Base-by-base conservation (phyloP, 495 filamentous ascomycete species). In the Penicillium odoratum region DNA sequence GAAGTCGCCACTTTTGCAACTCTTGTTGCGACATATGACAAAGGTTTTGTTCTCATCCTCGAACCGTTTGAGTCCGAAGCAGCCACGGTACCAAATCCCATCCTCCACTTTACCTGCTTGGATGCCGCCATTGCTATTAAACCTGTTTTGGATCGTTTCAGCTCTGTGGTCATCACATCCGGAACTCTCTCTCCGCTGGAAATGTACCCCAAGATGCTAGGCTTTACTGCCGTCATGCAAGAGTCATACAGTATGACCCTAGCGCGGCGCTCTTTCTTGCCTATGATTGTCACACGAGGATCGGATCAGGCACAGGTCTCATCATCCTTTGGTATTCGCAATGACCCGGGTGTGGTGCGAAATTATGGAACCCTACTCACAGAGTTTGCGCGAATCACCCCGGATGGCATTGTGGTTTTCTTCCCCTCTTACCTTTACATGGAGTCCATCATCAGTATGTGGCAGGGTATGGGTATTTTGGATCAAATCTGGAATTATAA, bases 401-500 rank as follows among this genome's bases (percentile, higher is more conserved):
- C 95, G 0, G 95, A 99, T 64, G 95, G 95, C 51, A 85, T 99
- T 73, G 94, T 98, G 33, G 95, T 99, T 48, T 99, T 99, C 80
- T 99, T 99, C 73, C 95, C 95, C 0, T 95, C 90, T 1, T 99
- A 99, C 66, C 83, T 99, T 3, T 99, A 99, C 78, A 98, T 99
- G 95, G 95, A 99, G 67, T 91, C 87, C 38, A 97, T 98, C 68
- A 97, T 99, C 68, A 90, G 85, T 71, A 96, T 96, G 88, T 99
- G 95, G 95, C 94, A 98, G 68, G 89, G 91, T 56, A 97, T 97
- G 91, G 91, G 91, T 44, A 96, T 97, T 57, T 75, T 99, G 36
- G 94, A 99, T 76, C 88, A 93, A 68, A 92, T 99, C 44, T 99
- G 94, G 95, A 97, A 97, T 74, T 96, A 96, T 77, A 99, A 99